Evolutionary conservation across 768 basidiomycete genomes (phyloP).

Genomic region (Tulasnella sp.): DNA sequence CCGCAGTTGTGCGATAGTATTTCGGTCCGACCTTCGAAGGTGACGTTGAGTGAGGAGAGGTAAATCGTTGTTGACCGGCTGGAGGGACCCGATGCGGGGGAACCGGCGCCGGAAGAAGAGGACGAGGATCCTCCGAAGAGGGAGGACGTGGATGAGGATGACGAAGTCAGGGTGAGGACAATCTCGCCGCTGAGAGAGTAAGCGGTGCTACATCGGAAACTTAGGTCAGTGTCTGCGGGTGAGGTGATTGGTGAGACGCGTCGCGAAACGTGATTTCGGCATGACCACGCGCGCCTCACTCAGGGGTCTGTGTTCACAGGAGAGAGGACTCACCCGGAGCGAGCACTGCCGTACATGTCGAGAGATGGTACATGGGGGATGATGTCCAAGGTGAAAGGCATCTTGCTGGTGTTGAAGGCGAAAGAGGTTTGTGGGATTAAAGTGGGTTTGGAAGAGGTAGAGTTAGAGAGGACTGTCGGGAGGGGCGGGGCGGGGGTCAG

Average conservation of each 20-base stretch:
- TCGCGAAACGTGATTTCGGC: constrained; percentile 1
- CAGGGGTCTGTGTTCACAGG: constrained; percentile 16
- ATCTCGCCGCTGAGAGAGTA: constrained; percentile 87
- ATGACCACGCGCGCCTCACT: constrained; percentile 12
- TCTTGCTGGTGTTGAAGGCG: constrained; percentile 37
- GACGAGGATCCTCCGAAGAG: constrained; percentile 53
- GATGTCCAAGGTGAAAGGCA: constrained; percentile 67
- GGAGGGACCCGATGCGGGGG: constrained; percentile 32
- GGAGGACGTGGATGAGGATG: constrained; percentile 38
- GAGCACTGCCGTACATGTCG: constrained; percentile 68
- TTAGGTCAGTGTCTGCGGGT: neutral
- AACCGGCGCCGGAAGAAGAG: constrained; percentile 41
- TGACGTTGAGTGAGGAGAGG: constrained; percentile 66
- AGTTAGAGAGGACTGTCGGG: constrained; percentile 19
- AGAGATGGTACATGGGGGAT: constrained; percentile 54
- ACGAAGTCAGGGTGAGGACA: constrained; percentile 57
- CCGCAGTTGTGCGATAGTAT: constrained; percentile 59
- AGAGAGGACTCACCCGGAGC: constrained; percentile 52
- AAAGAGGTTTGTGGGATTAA: constrained; percentile 28
- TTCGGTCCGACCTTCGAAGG: constrained; percentile 85
- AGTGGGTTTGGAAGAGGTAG: constrained; percentile 6
- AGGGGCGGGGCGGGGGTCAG: constrained; percentile 12
- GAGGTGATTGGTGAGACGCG: neutral
- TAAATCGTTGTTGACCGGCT: constrained; percentile 35
- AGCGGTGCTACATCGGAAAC: constrained; percentile 54